These are phyloP conservation scores for Endoconidiophora polonica DNA, from an alignment of 2,329 filamentous ascomycete genomes.

Conservation along the genomic window DNA sequence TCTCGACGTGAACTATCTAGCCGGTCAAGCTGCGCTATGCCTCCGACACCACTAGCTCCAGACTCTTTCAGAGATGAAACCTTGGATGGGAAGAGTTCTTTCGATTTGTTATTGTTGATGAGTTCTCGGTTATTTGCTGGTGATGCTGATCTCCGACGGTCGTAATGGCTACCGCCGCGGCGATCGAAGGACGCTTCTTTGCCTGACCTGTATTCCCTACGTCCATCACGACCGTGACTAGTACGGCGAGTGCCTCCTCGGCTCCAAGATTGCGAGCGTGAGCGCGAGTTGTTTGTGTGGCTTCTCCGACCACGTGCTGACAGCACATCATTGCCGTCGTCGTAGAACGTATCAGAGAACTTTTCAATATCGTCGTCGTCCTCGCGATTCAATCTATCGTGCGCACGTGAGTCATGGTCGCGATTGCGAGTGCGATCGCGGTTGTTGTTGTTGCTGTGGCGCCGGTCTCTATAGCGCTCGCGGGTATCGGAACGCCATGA, in stretches of 20 bases:
- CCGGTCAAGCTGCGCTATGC: conserved; percentile 2
- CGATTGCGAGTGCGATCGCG: conserved; percentile 21
- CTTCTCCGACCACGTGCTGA: conserved; percentile 13
- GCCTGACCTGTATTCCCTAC: conserved; percentile 23
- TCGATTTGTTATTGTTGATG: conserved; percentile 20
- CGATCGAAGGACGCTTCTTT: conserved; percentile 48
- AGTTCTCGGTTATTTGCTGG: conserved; percentile 25
- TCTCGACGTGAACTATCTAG: not conserved
- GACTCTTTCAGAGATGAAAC: conserved; percentile 11
- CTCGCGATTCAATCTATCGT: conserved; percentile 16
- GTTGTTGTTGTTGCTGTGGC: conserved; percentile 23
- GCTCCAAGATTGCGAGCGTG: conserved; percentile 10
- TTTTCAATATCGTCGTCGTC: conserved; percentile 34
- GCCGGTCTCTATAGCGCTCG: conserved; percentile 43
- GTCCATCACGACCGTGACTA: too few relatives aligned
- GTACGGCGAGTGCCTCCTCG: not conserved
- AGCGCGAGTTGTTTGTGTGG: conserved; percentile 17
- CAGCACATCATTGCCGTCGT: conserved; percentile 40
- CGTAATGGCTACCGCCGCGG: conserved; percentile 16
- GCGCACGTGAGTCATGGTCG: conserved; percentile 9
- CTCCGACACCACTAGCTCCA: not conserved
- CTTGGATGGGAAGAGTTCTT: conserved; percentile 24
- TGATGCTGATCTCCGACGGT: conserved; percentile 35
- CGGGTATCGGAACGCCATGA: conserved; percentile 40
- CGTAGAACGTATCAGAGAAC: conserved; percentile 70